A percentile compares a stretch with the other conserved stretches of the same genome.
Evolutionary conservation across 2,329 filamentous ascomycete genomes (phyloP).

Genomic region (Orbilia javanica): DNA sequence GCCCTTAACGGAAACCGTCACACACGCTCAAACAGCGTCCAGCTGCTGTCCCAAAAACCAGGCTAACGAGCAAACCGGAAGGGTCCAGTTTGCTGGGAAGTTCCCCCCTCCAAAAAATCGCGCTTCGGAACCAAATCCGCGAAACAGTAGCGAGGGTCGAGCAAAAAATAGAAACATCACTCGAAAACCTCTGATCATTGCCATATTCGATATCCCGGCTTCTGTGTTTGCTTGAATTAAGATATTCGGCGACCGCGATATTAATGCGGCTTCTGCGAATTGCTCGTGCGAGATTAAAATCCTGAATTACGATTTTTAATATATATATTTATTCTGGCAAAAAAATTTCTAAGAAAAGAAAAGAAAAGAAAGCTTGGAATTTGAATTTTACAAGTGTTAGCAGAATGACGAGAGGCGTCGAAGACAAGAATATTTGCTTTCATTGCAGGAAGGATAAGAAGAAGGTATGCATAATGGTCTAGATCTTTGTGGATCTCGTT

Average conservation of each 20-base stretch:
- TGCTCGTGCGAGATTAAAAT: conserved; percentile 41
- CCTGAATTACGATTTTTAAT: conserved; percentile 35
- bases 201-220: conserved; percentile 56
- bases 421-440: conserved; percentile 58
- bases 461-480: conserved; percentile 48
- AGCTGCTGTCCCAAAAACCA: conserved; percentile 39
- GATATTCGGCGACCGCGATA: conserved; percentile 12
- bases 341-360: conserved; percentile 4
- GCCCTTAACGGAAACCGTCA: conserved; percentile 42
- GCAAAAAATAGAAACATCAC: conserved; percentile 41
- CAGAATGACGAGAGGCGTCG: conserved; percentile 56
- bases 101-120: conserved; percentile 35
- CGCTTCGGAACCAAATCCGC: conserved; percentile 55
- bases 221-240: conserved; percentile 29
- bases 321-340: background rate
- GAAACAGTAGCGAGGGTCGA: conserved; percentile 32
- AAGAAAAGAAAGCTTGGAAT: background rate
- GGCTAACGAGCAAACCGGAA: conserved; percentile 44
- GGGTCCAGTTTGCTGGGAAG: conserved; percentile 55
- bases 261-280: conserved; percentile 42
- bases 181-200: conserved; percentile 57
- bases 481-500: conserved; percentile 38
- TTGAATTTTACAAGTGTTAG: conserved; percentile 42
- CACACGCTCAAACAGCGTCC: conserved; percentile 45
- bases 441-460: conserved; percentile 58